Evolutionary conservation across 306 rosid genomes (phyloP).

Genomic region (Casuarina glauca): DNA sequence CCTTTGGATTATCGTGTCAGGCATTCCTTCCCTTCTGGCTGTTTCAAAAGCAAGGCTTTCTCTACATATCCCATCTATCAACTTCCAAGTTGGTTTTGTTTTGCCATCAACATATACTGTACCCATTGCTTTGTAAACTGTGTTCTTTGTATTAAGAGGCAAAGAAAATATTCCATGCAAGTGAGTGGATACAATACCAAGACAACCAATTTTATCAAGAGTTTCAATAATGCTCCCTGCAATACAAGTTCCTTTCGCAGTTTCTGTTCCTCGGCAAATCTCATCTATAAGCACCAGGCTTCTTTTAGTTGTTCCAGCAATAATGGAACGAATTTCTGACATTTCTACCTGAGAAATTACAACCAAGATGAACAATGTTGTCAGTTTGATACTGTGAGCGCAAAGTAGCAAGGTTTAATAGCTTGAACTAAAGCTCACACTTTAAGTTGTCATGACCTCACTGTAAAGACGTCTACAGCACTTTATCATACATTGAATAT

Average conservation of each 20-base stretch:
- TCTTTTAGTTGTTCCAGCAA: constrained; percentile 63
- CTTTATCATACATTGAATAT: neutral
- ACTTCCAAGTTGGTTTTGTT: constrained; percentile 83
- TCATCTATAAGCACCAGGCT: constrained; percentile 98
- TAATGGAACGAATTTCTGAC: constrained; percentile 87
- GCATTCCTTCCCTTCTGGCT: constrained; percentile 78
- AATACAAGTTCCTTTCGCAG: constrained; percentile 94
- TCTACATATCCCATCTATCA: constrained; percentile 75
- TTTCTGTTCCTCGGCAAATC: constrained; percentile 97
- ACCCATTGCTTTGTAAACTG: constrained; percentile 82
- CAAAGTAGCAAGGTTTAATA: neutral
- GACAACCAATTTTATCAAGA: constrained; percentile 74
- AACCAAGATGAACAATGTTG: constrained; percentile 23
- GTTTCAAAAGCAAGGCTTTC: constrained; percentile 99
- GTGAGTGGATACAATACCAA: constrained; percentile 95
- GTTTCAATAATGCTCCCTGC: constrained; percentile 92
- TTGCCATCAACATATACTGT: constrained; percentile 58
- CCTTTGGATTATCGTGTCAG: constrained; percentile 68
- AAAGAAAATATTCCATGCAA: constrained; percentile 78
- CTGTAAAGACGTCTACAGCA: neutral
- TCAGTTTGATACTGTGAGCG: neutral
- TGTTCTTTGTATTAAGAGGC: constrained; percentile 69
- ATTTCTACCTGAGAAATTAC: constrained; percentile 73
- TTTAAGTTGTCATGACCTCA: neutral
- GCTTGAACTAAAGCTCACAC: neutral